These are phyloP conservation scores for Talaromyces liani DNA, from an alignment of 495 filamentous ascomycete species.

Conservation along the genomic window DNA sequence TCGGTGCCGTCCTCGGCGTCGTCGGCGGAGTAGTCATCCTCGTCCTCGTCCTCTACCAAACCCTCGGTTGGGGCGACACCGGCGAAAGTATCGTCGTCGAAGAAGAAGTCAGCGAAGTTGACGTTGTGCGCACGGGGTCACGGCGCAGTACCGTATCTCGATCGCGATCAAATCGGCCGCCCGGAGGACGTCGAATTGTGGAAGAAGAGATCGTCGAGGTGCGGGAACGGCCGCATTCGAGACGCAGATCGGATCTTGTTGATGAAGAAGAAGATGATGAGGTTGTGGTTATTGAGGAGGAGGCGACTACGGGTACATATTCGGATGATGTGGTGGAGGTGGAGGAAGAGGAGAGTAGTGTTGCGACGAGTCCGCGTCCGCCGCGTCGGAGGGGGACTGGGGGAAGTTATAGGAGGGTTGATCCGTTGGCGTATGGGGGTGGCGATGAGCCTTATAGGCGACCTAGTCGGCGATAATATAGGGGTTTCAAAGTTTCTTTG, in stretches of 20 bases:
- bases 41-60: constrained; percentile 66
- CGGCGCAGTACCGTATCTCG: constrained; percentile 11
- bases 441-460: constrained; percentile 17
- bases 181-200: constrained; percentile 20
- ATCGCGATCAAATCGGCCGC: constrained; percentile 18
- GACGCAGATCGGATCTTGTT: constrained; percentile 13
- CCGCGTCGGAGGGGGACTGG: constrained; percentile 8
- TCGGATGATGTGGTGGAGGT: constrained; percentile 11
- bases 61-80: constrained; percentile 45
- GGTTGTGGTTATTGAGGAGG: constrained; percentile 36
- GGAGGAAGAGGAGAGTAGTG: constrained; percentile 8
- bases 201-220: constrained; percentile 20
- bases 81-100: constrained; percentile 16
- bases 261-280: constrained; percentile 17
- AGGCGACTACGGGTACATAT: constrained; percentile 20
- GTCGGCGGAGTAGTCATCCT: constrained; percentile 77
- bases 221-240: constrained; percentile 15
- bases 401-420: constrained; percentile 22
- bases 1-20: constrained; percentile 73
- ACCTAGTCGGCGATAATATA: background rate
- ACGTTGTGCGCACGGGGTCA: constrained; percentile 18
- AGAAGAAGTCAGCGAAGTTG: constrained; percentile 10
- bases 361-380: constrained; percentile 8
- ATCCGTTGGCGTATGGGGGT: constrained; percentile 26
- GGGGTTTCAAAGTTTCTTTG: background rate